Evolutionary conservation across 179 eudicot genomes (phyloP).

Genomic region (Silene noctiflora): DNA sequence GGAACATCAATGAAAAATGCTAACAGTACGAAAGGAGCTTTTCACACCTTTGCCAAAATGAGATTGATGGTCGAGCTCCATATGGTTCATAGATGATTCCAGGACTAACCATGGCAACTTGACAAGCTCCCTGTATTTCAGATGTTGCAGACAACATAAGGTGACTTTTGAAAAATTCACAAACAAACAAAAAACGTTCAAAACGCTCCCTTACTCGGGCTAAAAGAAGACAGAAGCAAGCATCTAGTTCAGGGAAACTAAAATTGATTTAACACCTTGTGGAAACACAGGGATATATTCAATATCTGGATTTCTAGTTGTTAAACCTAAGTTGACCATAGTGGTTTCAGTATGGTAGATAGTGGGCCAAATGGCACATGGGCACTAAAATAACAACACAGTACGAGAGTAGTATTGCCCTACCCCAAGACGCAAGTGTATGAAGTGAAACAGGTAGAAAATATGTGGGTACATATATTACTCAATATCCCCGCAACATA

Average conservation of each 20-base stretch:
- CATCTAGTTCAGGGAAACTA: neutral
- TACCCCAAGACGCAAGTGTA: neutral
- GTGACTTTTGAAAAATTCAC: neutral
- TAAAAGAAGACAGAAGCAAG: neutral
- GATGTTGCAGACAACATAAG: conserved; percentile 15
- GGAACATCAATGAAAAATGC: neutral
- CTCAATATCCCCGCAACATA: neutral
- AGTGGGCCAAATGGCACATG: neutral
- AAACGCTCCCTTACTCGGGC: neutral
- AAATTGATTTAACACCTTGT: neutral
- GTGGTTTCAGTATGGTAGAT: neutral
- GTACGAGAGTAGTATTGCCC: neutral
- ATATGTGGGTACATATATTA: neutral
- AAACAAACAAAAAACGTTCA: neutral
- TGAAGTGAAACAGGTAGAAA: neutral
- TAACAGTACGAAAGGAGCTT: conserved; percentile 5
- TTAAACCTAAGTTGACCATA: neutral
- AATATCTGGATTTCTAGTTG: neutral
- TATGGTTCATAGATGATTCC: conserved; percentile 88
- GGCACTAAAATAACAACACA: neutral
- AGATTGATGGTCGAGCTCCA: conserved; percentile 62
- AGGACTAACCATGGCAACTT: conserved; percentile 81
- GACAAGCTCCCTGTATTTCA: conserved; percentile 58
- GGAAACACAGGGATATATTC: neutral
- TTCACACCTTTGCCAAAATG: conserved; percentile 73